Conservation (phyloP, 768 basidiomycete species). For the Russula foetens region DNA sequence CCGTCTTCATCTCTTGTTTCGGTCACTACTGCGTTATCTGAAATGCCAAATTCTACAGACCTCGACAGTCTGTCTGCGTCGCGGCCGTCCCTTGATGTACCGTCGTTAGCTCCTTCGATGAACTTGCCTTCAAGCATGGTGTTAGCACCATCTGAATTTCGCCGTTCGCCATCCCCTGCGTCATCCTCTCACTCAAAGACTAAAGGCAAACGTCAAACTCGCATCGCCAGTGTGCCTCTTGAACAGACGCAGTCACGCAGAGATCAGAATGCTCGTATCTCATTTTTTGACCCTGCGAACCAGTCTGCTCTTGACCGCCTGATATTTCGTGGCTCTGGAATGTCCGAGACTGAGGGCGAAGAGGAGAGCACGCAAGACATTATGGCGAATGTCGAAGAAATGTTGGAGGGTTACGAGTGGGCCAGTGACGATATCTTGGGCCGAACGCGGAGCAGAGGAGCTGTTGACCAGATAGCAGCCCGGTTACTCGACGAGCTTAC, state of each 20-base stretch:
- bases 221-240: slow-evolving; percentile 6
- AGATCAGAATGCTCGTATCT: slow-evolving; percentile 65
- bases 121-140: not conserved
- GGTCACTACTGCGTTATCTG: slow-evolving; percentile 7
- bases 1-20: slow-evolving; percentile 17
- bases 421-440: slow-evolving; percentile 71
- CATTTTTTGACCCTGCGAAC: slow-evolving; percentile 76
- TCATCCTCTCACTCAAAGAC: slow-evolving; percentile 1
- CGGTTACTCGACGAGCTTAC: slow-evolving; percentile 81
- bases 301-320: slow-evolving; percentile 67
- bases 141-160: not conserved
- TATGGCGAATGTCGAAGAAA: slow-evolving; percentile 90
- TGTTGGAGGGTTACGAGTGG: slow-evolving; percentile 99
- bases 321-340: slow-evolving; percentile 35
- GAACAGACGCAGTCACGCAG: slow-evolving; percentile 37
- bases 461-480: slow-evolving; percentile 89
- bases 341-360: slow-evolving; percentile 30
- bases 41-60: not conserved
- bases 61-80: slow-evolving; percentile 3
- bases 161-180: slow-evolving; percentile 12
- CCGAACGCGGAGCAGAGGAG: slow-evolving; percentile 54
- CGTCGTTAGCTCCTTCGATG: slow-evolving; percentile 12
- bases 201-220: not conserved
- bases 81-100: slow-evolving; percentile 15
- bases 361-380: slow-evolving; percentile 76